phyloP scores from a whole-genome alignment of 2,329 filamentous ascomycete genomes.

The Kalmusia sp. region DNA sequence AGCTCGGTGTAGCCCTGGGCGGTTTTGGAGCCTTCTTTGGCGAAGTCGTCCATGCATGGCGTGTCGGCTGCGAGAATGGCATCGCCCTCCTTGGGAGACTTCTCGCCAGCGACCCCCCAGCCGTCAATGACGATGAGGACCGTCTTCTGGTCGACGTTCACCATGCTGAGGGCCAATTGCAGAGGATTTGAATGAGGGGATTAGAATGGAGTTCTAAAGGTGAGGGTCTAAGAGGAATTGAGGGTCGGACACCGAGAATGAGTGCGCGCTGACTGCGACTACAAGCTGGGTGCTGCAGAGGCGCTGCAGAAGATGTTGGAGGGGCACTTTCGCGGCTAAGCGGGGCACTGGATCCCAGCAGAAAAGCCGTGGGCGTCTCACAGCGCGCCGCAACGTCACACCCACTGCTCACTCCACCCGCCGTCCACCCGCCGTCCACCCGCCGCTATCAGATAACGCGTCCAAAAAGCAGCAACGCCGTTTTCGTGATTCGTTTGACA shows the following conservation, averaged over 20 bases:
- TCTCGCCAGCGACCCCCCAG: constrained; percentile 86
- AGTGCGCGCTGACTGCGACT: not conserved
- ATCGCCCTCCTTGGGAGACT: constrained; percentile 87
- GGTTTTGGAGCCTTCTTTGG: constrained; percentile 69
- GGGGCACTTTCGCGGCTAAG: constrained; percentile 17
- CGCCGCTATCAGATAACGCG: constrained; percentile 20
- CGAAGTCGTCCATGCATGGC: constrained; percentile 91
- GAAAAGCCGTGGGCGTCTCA: constrained; percentile 19
- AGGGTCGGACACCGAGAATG: constrained; percentile 3
- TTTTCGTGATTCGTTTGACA: constrained; percentile 16
- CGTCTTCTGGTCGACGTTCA: constrained; percentile 72
- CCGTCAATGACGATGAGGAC: constrained; percentile 96
- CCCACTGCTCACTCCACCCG: constrained; percentile 7
- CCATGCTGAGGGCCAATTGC: constrained; percentile 59
- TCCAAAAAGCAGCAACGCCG: constrained; percentile 13
- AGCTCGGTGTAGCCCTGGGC: constrained; percentile 88
- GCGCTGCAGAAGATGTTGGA: constrained; percentile 23
- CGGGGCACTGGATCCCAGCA: constrained; percentile 5
- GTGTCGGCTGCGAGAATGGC: constrained; percentile 94
- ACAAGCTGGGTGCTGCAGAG: not conserved
- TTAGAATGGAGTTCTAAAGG: constrained; percentile 1
- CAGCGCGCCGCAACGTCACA: constrained; percentile 32
- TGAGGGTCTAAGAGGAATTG: constrained; percentile 7
- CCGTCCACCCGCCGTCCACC: not conserved
- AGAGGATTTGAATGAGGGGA: not conserved